phyloP scores from a whole-genome alignment of 2,329 filamentous ascomycete species.

The Pseudopyrenochaeta lycopersici region DNA sequence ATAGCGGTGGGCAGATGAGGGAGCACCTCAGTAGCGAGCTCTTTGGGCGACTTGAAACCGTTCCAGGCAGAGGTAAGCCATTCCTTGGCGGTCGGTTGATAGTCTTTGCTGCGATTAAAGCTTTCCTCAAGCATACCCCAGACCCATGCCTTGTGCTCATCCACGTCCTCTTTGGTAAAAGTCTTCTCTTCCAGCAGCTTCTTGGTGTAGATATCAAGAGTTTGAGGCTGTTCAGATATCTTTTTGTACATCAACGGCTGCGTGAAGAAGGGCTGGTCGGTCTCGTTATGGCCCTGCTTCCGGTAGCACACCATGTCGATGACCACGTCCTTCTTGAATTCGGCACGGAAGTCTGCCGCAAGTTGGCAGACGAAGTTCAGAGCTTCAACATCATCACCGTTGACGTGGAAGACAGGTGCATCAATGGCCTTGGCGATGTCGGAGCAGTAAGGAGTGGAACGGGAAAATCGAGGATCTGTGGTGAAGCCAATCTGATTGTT shows the following conservation, averaged over 20 bases:
- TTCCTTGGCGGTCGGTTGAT: slow-evolving; percentile 94
- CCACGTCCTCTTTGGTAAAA: slow-evolving; percentile 96
- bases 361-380: slow-evolving; percentile 98
- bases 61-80: slow-evolving; percentile 99
- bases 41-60: slow-evolving; percentile 98
- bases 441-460: slow-evolving; percentile 98
- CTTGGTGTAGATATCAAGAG: slow-evolving; percentile 90
- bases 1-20: slow-evolving; percentile 91
- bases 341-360: slow-evolving; percentile 95
- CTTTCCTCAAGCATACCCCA: slow-evolving; percentile 99
- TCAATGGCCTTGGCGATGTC: slow-evolving; percentile 99
- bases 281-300: slow-evolving; percentile 99
- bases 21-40: slow-evolving; percentile 91
- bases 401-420: slow-evolving; percentile 98
- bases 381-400: slow-evolving; percentile 97
- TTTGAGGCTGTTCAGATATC: slow-evolving; percentile 82
- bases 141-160: slow-evolving; percentile 99
- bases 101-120: slow-evolving; percentile 97
- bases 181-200: slow-evolving; percentile 91
- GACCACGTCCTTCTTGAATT: slow-evolving; percentile 98
- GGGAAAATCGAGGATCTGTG: slow-evolving; percentile 95
- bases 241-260: slow-evolving; percentile 99
- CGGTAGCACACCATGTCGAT: slow-evolving; percentile 99
- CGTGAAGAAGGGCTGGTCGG: slow-evolving; percentile 99
- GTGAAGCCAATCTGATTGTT: slow-evolving; percentile 99